Base-by-base conservation (phyloP, 192 early-diverging fungal genomes). In the Chytriomyces hyalinus region DNA sequence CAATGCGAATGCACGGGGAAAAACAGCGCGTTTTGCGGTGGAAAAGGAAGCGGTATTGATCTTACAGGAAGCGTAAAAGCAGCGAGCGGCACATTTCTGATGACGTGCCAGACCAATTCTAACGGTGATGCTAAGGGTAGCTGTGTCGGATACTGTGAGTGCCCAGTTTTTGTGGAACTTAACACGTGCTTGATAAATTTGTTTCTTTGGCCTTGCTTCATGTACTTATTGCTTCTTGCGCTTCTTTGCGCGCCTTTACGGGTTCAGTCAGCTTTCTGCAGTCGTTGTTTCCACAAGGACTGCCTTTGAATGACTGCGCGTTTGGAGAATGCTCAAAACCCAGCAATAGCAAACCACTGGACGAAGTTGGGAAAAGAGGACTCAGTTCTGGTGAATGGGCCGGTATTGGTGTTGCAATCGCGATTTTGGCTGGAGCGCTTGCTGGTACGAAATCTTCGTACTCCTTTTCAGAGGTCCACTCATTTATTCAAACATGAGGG, bases 301-400 rank as follows among this genome's bases (percentile, higher is more conserved):
- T 91, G n/a, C 44, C 78, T 10, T 77, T 91, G 48, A 47, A 48
- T 4, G 69, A 86, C 46, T 91, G 90, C 75, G 46, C 72, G 17
- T 73, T 82, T 48, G 90, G 90, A 13, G 89, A 90, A 67, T 91
- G 90, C 81, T 85, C 85, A 22, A 63, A 73, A 65, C 80, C 80
- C 4, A 75, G 72, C 3, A 83, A 81, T 73, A 81, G 77, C 46
- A 80, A 81, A 7, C 47, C 2, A 11, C 46, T 80, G 45, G 20
- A n/a, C 7, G 73, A 75, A 11, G 36, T 65, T 15, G 73, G 62
- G 7, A 24, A 15, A 6, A 75, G 22, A 64, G 73, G 61, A 9
- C 67, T 72, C n/a, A 61, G 26, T 24, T 7, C 69, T 51, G n/a
- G 28, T 62, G 70, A 63, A 72, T 43, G 73, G 47, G 62, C 47